Evolutionary conservation across 129 eudicot species (phyloP).

Genomic region (Deinandra increscens): DNA sequence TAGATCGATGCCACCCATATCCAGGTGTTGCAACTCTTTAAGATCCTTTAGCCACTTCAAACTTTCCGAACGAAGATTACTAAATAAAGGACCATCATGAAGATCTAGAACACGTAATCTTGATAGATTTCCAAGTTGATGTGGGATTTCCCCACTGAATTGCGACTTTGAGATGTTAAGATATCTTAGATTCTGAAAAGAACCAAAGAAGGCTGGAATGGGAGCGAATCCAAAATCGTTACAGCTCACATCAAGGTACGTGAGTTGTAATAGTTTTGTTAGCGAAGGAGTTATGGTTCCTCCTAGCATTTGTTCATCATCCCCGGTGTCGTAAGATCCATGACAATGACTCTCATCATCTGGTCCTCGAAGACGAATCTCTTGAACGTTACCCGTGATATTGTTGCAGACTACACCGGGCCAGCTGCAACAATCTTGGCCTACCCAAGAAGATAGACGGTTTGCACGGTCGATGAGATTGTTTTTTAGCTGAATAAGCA

Average conservation of each 20-base stretch:
- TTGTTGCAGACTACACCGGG: conserved; percentile 15
- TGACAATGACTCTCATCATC: neutral
- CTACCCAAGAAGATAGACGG: conserved; percentile 23
- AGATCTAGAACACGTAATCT: conserved; percentile 4
- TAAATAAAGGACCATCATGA: neutral
- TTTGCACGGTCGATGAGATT: conserved; percentile 18
- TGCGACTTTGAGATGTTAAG: conserved; percentile 18
- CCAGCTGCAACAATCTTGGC: conserved; percentile 22
- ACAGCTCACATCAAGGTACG: conserved; percentile 2
- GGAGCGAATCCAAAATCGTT: neutral
- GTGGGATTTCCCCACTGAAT: conserved; percentile 19
- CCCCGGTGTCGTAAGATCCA: neutral
- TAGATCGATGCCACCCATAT: conserved; percentile 6
- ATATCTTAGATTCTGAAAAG: neutral
- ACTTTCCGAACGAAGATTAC: conserved; percentile 1
- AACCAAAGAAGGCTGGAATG: conserved; percentile 15
- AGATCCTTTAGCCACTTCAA: conserved; percentile 11
- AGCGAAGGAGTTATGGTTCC: conserved; percentile 14
- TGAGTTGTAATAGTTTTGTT: neutral
- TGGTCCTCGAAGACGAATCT: conserved; percentile 16
- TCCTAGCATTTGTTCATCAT: conserved; percentile 6
- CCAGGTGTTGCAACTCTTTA: neutral
- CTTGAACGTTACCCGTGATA: conserved; percentile 9
- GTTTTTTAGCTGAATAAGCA: conserved; percentile 11
- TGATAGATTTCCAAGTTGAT: conserved; percentile 15